Percentiles rank a stretch among this genome's conserved stretches.
phyloP scores from a whole-genome alignment of 306 rosid species.

The Boehmeria nivea region DNA sequence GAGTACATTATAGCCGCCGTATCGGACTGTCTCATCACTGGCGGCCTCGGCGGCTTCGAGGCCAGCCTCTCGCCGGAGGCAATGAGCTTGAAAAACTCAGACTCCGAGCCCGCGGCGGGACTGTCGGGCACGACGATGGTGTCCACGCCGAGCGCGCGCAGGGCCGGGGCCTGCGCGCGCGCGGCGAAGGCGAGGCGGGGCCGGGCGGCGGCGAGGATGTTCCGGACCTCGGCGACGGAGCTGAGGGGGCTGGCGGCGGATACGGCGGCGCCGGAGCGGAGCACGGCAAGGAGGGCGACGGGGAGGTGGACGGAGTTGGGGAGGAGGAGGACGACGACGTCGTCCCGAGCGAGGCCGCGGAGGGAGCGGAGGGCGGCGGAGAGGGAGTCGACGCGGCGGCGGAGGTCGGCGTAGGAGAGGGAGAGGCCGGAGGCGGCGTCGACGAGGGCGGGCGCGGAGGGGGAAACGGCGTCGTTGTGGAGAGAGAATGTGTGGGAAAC shows the following conservation, averaged over 20 bases:
- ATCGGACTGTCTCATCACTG: constrained; percentile 64
- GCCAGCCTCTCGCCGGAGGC: constrained; percentile 15
- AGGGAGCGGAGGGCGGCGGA: constrained; percentile 57
- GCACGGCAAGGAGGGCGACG: constrained; percentile 42
- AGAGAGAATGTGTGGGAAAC: constrained; percentile 64
- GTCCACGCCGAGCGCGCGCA: constrained; percentile 43
- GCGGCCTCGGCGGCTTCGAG: no score
- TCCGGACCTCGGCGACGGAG: constrained; percentile 48
- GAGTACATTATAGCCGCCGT: constrained; percentile 71
- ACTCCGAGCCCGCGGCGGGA: constrained; percentile 20
- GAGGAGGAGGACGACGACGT: constrained; percentile 54
- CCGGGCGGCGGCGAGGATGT: constrained; percentile 40
- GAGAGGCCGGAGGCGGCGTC: constrained; percentile 37
- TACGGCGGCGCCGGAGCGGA: constrained; percentile 59
- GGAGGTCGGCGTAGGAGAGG: constrained; percentile 45
- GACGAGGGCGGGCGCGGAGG: constrained; percentile 36
- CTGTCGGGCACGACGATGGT: constrained; percentile 53
- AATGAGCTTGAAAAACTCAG: constrained; percentile 29
- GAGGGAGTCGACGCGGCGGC: constrained; percentile 49
- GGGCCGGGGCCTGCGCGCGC: constrained; percentile 27
- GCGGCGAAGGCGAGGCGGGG: constrained; percentile 43
- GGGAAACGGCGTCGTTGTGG: constrained; percentile 48
- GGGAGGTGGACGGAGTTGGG: constrained; percentile 80
- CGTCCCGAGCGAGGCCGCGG: constrained; percentile 57
- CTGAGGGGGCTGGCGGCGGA: constrained; percentile 70